phyloP scores from a whole-genome alignment of 2,329 filamentous ascomycete species.

The Metarhizium rileyi region DNA sequence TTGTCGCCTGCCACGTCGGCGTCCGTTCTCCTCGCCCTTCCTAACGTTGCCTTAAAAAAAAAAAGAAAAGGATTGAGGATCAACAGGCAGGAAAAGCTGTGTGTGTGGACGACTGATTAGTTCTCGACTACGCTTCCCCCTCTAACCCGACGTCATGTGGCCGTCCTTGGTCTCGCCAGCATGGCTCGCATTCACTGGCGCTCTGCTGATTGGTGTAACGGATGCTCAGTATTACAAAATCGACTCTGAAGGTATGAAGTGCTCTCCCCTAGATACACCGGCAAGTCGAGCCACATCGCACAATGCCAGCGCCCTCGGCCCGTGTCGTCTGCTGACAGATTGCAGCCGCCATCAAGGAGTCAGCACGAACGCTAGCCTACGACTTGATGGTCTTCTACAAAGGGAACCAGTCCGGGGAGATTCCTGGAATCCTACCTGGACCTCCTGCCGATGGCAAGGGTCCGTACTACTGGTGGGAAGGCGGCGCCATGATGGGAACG shows the following conservation, averaged over 20 bases:
- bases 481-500: constrained; percentile 57
- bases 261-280: not conserved
- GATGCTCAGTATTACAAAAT: constrained; percentile 21
- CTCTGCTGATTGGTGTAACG: constrained; percentile 5
- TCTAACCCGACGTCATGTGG: constrained; percentile 1
- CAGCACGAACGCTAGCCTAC: constrained; percentile 37
- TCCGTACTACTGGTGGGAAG: constrained; percentile 68
- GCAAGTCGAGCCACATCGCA: not conserved
- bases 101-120: no score
- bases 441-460: constrained; percentile 36
- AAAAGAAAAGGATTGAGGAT: not conserved
- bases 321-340: not conserved
- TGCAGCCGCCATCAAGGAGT: constrained; percentile 35
- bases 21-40: not conserved
- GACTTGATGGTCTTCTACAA: constrained; percentile 42
- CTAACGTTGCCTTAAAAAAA: not conserved
- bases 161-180: not conserved
- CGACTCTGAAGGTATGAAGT: constrained; percentile 19
- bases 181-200: constrained; percentile 3
- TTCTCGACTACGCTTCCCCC: not conserved
- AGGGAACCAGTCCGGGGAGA: constrained; percentile 39
- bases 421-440: constrained; percentile 47
- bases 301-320: not conserved
- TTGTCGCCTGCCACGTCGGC: not conserved
- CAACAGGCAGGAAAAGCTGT: no score